These are phyloP conservation scores for Cryptococcus sp. DNA, from an alignment of 1,284 basidiomycete genomes.

Conservation along the genomic window DNA sequence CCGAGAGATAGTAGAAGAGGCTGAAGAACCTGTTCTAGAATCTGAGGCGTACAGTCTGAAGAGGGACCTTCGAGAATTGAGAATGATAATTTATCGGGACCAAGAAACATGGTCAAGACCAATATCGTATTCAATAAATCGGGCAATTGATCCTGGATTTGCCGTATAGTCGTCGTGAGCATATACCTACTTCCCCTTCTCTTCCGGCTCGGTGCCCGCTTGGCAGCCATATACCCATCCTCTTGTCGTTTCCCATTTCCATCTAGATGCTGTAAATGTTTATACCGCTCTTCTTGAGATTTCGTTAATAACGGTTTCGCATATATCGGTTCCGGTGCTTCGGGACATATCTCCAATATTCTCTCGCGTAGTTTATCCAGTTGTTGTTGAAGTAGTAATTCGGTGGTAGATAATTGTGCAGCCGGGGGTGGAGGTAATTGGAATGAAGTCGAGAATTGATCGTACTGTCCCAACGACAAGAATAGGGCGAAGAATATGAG, in stretches of 20 bases:
- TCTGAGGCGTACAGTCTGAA: slow-evolving; percentile 37
- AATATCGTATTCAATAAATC: slow-evolving; percentile 45
- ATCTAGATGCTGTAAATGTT: slow-evolving; percentile 17
- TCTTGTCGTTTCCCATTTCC: not conserved
- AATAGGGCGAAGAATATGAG: slow-evolving; percentile 5
- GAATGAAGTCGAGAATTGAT: slow-evolving; percentile 4
- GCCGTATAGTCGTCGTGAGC: slow-evolving; percentile 38
- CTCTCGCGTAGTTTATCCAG: slow-evolving; percentile 12
- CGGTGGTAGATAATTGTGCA: slow-evolving; percentile 8
- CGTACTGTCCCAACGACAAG: not conserved
- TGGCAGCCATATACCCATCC: not conserved
- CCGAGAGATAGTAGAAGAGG: slow-evolving; percentile 35
- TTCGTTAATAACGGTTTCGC: slow-evolving; percentile 26
- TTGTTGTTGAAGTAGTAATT: not conserved
- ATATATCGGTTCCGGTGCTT: slow-evolving; percentile 25
- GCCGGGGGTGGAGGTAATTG: slow-evolving; percentile 26
- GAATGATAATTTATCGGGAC: slow-evolving; percentile 31
- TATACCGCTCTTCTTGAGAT: slow-evolving; percentile 35
- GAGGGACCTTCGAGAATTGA: slow-evolving; percentile 48
- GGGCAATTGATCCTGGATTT: slow-evolving; percentile 41
- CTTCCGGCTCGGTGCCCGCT: not conserved
- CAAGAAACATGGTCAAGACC: slow-evolving; percentile 36
- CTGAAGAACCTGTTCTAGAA: slow-evolving; percentile 32
- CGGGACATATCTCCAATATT: slow-evolving; percentile 13
- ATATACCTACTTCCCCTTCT: slow-evolving; percentile 19